Percentiles rank a stretch among this genome's conserved stretches.
Evolutionary conservation across 164 flowering plant genomes (phyloP).

Genomic region (Annona squamosa): DNA sequence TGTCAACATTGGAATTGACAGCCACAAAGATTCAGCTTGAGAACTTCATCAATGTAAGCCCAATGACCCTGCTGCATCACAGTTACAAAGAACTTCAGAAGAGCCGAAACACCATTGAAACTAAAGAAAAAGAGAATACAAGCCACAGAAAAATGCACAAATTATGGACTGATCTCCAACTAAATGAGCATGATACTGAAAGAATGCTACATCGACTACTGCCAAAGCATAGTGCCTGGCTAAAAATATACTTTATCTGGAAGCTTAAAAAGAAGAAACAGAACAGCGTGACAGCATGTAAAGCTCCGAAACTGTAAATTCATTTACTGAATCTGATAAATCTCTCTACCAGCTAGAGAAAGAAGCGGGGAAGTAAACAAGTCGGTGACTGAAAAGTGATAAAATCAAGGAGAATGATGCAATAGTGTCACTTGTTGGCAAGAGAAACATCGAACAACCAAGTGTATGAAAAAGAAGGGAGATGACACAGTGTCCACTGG

Average conservation of each 20-base stretch:
- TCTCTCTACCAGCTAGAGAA: background rate
- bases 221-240: background rate
- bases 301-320: background rate
- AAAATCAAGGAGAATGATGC: background rate
- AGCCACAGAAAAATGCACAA: background rate
- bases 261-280: background rate
- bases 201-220: background rate
- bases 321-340: background rate
- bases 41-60: constrained; percentile 5
- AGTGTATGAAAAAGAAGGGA: too few relatives aligned
- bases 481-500: too few relatives aligned
- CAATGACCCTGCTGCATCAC: background rate
- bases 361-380: background rate
- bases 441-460: too few relatives aligned
- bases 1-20: constrained; percentile 2
- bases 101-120: background rate
- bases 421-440: background rate
- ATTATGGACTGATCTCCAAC: background rate
- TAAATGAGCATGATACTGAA: background rate
- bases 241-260: background rate
- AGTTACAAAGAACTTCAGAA: background rate
- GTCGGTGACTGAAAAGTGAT: background rate
- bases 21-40: background rate
- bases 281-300: background rate
- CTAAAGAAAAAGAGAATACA: background rate